Conservation (phyloP, 1,284 basidiomycete species). For the Leucoagaricus sp. region DNA sequence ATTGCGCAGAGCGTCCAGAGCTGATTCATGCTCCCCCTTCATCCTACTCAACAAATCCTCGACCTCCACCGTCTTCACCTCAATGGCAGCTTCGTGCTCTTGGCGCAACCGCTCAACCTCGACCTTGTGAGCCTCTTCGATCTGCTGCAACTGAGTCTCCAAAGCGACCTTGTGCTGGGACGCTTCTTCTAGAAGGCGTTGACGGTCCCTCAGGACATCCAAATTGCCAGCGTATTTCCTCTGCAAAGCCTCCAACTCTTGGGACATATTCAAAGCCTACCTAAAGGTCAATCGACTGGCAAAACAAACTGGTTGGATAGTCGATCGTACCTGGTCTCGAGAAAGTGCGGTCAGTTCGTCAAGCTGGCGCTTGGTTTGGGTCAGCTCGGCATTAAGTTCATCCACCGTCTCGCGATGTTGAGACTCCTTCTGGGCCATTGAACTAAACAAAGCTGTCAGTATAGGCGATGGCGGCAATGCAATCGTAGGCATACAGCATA, state of each 20-base stretch:
- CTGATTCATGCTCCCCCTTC: conserved; percentile 41
- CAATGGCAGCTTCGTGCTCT: conserved; percentile 56
- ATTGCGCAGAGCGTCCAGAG: conserved; percentile 37
- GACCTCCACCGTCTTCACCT: conserved; percentile 44
- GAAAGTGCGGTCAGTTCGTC: conserved; percentile 80
- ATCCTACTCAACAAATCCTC: conserved; percentile 42
- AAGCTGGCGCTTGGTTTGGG: conserved; percentile 71
- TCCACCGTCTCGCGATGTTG: conserved; percentile 79
- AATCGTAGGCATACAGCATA: conserved; percentile 76
- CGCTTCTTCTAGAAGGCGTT: conserved; percentile 40
- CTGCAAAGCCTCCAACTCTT: conserved; percentile 75
- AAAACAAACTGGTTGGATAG: background rate
- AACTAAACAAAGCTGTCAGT: no score
- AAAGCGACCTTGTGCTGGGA: conserved; percentile 60
- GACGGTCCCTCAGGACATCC: conserved; percentile 34
- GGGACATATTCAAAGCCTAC: conserved; percentile 83
- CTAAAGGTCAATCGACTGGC: conserved; percentile 13
- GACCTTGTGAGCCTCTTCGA: conserved; percentile 46
- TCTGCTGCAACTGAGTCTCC: conserved; percentile 47
- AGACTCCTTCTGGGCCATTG: conserved; percentile 95
- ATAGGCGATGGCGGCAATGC: no score
- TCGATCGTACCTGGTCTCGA: conserved; percentile 68
- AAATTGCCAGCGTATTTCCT: conserved; percentile 58
- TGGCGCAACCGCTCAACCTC: conserved; percentile 52
- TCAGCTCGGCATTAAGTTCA: conserved; percentile 65